These are phyloP conservation scores for Macrolepiota fuliginosa DNA, from an alignment of 768 basidiomycete species.

Conservation along the genomic window DNA sequence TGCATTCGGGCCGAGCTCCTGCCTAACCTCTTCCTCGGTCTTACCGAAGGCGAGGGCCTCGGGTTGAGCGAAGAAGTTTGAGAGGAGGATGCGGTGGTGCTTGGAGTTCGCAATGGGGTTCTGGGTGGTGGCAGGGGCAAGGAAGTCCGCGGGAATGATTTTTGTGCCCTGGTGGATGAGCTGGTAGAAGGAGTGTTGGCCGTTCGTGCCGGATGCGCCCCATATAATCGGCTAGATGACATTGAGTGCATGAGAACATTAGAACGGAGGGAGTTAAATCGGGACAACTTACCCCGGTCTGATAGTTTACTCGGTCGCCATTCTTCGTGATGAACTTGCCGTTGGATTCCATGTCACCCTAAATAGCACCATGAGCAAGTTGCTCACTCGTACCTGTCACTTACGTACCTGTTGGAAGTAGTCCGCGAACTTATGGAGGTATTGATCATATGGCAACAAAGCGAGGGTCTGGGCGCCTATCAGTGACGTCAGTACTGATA, in stretches of 20 bases:
- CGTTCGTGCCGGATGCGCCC: conserved; percentile 98
- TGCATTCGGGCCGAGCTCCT: conserved; percentile 65
- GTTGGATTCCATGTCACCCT: conserved; percentile 99
- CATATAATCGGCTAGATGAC: conserved; percentile 86
- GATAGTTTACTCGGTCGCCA: conserved; percentile 89
- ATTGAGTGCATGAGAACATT: conserved; percentile 1
- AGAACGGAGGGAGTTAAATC: background rate
- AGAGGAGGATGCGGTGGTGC: conserved; percentile 96
- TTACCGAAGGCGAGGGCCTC: conserved; percentile 98
- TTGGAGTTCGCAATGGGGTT: conserved; percentile 86
- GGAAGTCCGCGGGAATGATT: conserved; percentile 88
- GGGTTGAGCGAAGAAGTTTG: conserved; percentile 98
- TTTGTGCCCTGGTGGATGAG: conserved; percentile 94
- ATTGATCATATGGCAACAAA: conserved; percentile 97
- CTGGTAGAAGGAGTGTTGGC: conserved; percentile 99
- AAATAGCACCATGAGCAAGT: background rate
- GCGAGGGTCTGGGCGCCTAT: conserved; percentile 91
- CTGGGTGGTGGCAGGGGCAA: conserved; percentile 85
- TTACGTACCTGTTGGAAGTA: conserved; percentile 89
- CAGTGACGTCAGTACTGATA: conserved; percentile 1
- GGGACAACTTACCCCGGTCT: conserved; percentile 78
- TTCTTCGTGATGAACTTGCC: conserved; percentile 96
- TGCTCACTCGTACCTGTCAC: background rate
- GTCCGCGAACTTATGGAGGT: conserved; percentile 98
- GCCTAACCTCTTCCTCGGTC: conserved; percentile 81